Percentiles rank a stretch among this genome's conserved stretches.
phyloP scores from a whole-genome alignment of 1,284 basidiomycete genomes.

The Microbotryomycetes sp. region DNA sequence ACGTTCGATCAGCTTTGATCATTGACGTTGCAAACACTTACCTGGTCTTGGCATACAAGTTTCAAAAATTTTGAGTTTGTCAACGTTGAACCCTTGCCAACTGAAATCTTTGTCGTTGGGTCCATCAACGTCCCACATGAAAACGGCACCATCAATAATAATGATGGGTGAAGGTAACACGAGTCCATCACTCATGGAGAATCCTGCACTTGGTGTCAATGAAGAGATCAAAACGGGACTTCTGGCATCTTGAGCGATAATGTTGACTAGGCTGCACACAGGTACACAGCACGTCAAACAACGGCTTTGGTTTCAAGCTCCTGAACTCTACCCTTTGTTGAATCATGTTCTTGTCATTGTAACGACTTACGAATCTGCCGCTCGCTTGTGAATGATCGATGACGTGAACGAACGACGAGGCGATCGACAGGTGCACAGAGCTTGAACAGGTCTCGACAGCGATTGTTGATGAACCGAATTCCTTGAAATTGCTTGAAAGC shows the following conservation, averaged over 20 bases:
- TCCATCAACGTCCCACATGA: conserved; percentile 79
- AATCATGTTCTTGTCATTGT: neutral
- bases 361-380: neutral
- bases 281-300: neutral
- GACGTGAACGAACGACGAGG: neutral
- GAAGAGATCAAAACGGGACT: conserved; percentile 27
- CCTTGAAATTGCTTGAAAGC: no score
- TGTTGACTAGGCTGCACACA: conserved; percentile 33
- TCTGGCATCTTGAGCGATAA: conserved; percentile 28
- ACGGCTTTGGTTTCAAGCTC: no score
- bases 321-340: no score
- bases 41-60: conserved; percentile 76
- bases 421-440: neutral
- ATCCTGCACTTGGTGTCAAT: conserved; percentile 38
- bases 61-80: conserved; percentile 73
- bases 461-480: no score
- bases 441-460: no score
- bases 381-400: neutral
- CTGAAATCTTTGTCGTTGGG: conserved; percentile 47
- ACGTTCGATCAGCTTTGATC: neutral
- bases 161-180: conserved; percentile 69
- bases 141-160: conserved; percentile 76
- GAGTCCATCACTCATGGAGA: conserved; percentile 55
- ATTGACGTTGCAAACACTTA: conserved; percentile 44
- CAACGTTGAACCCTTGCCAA: conserved; percentile 57